Base-by-base conservation (phyloP, 2,329 filamentous ascomycete species). In the Pseudocercospora fijiensis region DNA sequence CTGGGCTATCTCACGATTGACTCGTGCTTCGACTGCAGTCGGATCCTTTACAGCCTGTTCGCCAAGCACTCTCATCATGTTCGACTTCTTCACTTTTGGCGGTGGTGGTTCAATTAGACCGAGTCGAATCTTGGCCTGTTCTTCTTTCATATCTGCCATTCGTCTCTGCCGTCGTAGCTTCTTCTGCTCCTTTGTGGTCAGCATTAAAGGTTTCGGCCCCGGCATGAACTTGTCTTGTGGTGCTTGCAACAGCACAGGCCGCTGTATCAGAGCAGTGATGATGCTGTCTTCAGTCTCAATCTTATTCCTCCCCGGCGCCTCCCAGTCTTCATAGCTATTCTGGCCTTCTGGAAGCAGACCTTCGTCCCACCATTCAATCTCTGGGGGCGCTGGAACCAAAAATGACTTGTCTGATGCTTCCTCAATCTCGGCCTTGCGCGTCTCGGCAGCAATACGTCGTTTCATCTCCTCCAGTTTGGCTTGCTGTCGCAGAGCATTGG, bases 331-430 rank as follows among this genome's bases (percentile, higher is more conserved):
- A 78, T 98, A 97, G 49, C 61, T 69, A 47, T 71, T 71, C 61
- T 85, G 88, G 47, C 85, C 84, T 47, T 89, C 91, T 58, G 90
- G 84, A 16, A 96, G 83, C 18, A 98, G 80, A 2, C 88, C 91
- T 79, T 98, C 93, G 72, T 99, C 95, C 91, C 94, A 98, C 95
- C 95, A 99, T 77, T 99, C 95, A 47, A 98, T 85, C 7, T 89
- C 89, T 3, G 95, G 95, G 9, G 95, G 95, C 30, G 85, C 83
- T 67, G 94, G 89, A 5, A 70, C 86, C 3, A 95, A 79, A 75
- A 94, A 98, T 30, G 92, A 90, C 76, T 94, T 96, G 76, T 99
- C 94, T 56, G 90, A 87, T 66, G 96, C 94, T 75, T 98, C 94
- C 72, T 98, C 94, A 66, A 98, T 91, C 53, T 92, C 93, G n/a